A percentile compares a stretch with the other conserved stretches of the same genome.
phyloP scores from a whole-genome alignment of 257 asterid genomes.

The Ilex aquifolium region DNA sequence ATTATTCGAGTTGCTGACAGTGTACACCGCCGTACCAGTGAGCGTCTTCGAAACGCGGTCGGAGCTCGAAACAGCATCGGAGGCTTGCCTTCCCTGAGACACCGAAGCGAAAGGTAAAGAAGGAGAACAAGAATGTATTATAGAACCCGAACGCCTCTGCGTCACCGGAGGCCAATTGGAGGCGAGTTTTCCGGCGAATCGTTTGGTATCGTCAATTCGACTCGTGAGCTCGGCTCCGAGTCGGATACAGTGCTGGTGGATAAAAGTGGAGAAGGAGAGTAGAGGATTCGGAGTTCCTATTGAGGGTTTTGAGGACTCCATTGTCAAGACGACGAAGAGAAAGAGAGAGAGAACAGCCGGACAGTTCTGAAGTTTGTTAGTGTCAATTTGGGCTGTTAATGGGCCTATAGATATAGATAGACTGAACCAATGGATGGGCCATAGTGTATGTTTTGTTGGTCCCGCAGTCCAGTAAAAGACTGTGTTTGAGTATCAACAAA shows the following conservation, averaged over 20 bases:
- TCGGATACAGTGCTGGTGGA: slow-evolving; percentile 40
- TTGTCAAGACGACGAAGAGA: slow-evolving; percentile 5
- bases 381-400: no score
- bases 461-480: no score
- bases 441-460: no score
- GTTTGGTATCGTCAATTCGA: slow-evolving; percentile 55
- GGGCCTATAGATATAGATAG: no score
- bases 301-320: slow-evolving; percentile 57
- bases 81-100: slow-evolving; percentile 43
- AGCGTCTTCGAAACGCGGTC: slow-evolving; percentile 71
- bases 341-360: no score
- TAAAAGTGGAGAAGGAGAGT: slow-evolving; percentile 52
- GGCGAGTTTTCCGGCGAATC: slow-evolving; percentile 45
- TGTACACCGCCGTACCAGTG: slow-evolving; percentile 75
- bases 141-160: not conserved
- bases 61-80: slow-evolving; percentile 38
- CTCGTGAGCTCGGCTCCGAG: slow-evolving; percentile 54
- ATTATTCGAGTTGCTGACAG: slow-evolving; percentile 82
- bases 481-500: no score
- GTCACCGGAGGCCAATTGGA: slow-evolving; percentile 23
- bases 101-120: slow-evolving; percentile 70
- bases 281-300: slow-evolving; percentile 52
- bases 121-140: slow-evolving; percentile 8
- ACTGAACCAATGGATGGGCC: no score
- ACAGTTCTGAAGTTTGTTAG: no score